Conservation (phyloP, 2,329 filamentous ascomycete genomes). For the Piedraia hortae region DNA sequence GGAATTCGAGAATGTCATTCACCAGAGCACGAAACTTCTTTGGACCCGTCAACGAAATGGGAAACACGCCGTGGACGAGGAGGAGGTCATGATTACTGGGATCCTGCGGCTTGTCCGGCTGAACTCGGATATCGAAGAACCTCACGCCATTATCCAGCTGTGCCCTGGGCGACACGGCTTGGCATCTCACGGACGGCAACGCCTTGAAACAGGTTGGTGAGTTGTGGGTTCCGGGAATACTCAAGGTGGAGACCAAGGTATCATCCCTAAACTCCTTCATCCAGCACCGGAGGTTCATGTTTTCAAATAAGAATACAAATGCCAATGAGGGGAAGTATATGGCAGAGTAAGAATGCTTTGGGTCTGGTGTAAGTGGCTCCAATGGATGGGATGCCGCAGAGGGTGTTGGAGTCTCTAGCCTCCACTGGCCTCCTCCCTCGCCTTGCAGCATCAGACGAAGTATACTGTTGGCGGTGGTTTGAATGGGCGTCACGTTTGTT, state of each 20-base stretch:
- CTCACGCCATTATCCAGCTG: slow-evolving; percentile 79
- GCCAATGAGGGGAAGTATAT: slow-evolving; percentile 15
- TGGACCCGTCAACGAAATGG: slow-evolving; percentile 53
- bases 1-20: slow-evolving; percentile 37
- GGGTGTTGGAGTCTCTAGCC: slow-evolving; percentile 40
- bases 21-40: slow-evolving; percentile 57
- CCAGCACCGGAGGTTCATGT: slow-evolving; percentile 43
- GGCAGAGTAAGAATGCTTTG: slow-evolving; percentile 15
- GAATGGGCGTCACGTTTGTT: slow-evolving; percentile 33
- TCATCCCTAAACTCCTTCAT: slow-evolving; percentile 50
- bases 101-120: slow-evolving; percentile 30
- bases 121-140: slow-evolving; percentile 77
- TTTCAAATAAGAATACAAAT: slow-evolving; percentile 37
- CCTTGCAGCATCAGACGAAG: slow-evolving; percentile 48
- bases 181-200: slow-evolving; percentile 77
- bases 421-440: slow-evolving; percentile 32
- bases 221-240: slow-evolving; percentile 89
- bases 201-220: slow-evolving; percentile 63
- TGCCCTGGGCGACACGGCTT: slow-evolving; percentile 45
- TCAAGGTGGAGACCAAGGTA: slow-evolving; percentile 50
- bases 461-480: slow-evolving; percentile 28
- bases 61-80: slow-evolving; percentile 77
- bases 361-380: slow-evolving; percentile 14
- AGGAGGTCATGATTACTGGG: slow-evolving; percentile 32
- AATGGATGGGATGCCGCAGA: slow-evolving; percentile 14